Evolutionary conservation across 129 eudicot genomes (phyloP), one percentile per base, ranked within the genome.

Genomic region (Centaurea solstitialis): DNA sequence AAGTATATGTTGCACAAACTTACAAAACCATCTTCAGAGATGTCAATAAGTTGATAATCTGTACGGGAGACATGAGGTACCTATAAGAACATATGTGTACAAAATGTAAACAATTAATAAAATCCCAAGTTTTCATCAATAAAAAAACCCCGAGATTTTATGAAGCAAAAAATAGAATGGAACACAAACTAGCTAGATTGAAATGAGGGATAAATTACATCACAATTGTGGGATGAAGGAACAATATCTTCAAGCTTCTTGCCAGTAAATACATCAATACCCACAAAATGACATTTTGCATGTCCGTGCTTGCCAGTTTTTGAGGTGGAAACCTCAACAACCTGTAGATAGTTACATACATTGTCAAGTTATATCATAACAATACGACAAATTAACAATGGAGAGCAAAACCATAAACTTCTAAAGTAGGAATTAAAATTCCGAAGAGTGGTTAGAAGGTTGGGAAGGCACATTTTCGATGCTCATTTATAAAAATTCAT

Each of bases 221-320:
- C 90, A 78, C 90, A 87, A 53, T 87, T 87, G 81, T 87, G 90
- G 79, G 90, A 87, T 17, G 90, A 87, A 9, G 90, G 90, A 40
- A 87, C 90, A 68, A 87, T 87, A 84, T 87, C 90, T 73, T 87
- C 90, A 13, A 87, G 88, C 75, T 87, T 87, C 83, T 87, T 87
- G 69, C 84, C 84, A 30, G 75, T 87, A 68, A 87, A 87, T 23
- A 87, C 85, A 50, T 87, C 90, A 26, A 87, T 87, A 5, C 35
- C 90, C 76, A 87, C 90, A 84, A 87, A 87, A 84, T 87, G 90
- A 57, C 90, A 87, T 81, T 87, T 87, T 28, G 90, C 88, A 40
- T 87, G 90, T 24, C 90, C 90, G 23, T 87, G 90, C 86, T 87
- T 87, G 78, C 90, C 90, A n/a, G 90, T 87, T 70, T 87, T 87